Evolutionary conservation across 768 basidiomycete species (phyloP).

Genomic region (Pisolithus marmoratus): DNA sequence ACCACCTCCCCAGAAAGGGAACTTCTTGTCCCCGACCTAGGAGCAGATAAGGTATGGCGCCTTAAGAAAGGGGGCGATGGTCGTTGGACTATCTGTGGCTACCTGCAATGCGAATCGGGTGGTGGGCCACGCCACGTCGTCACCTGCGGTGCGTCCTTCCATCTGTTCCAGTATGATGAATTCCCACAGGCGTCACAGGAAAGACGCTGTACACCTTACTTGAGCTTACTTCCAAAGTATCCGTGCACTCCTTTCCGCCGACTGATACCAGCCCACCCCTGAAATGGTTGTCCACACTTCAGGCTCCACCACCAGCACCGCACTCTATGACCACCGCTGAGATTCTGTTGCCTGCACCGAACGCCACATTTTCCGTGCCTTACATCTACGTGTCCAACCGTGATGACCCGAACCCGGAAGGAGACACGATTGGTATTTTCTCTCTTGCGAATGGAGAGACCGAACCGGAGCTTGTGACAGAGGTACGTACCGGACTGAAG

Average conservation of each 20-base stretch:
- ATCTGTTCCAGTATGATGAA: neutral
- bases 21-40: constrained; percentile 71
- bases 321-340: constrained; percentile 62
- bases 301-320: constrained; percentile 36
- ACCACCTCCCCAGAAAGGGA: constrained; percentile 38
- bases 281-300: constrained; percentile 42
- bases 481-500: constrained; percentile 63
- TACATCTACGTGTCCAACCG: constrained; percentile 75
- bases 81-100: constrained; percentile 45
- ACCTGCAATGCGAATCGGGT: constrained; percentile 46
- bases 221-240: constrained; percentile 57
- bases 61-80: constrained; percentile 40
- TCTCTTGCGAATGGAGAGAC: constrained; percentile 40
- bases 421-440: constrained; percentile 72
- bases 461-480: constrained; percentile 45
- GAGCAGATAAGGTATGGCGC: constrained; percentile 62
- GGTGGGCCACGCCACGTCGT: constrained; percentile 69
- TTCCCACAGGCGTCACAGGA: constrained; percentile 32
- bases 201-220: constrained; percentile 59
- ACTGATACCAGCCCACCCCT: constrained; percentile 34
- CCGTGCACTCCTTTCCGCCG: constrained; percentile 48
- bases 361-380: constrained; percentile 43
- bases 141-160: constrained; percentile 44
- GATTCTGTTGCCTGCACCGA: constrained; percentile 54
- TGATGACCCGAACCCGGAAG: constrained; percentile 61